Evolutionary conservation across 768 basidiomycete species (phyloP).

Genomic region (Kwoniella botswanensis): DNA sequence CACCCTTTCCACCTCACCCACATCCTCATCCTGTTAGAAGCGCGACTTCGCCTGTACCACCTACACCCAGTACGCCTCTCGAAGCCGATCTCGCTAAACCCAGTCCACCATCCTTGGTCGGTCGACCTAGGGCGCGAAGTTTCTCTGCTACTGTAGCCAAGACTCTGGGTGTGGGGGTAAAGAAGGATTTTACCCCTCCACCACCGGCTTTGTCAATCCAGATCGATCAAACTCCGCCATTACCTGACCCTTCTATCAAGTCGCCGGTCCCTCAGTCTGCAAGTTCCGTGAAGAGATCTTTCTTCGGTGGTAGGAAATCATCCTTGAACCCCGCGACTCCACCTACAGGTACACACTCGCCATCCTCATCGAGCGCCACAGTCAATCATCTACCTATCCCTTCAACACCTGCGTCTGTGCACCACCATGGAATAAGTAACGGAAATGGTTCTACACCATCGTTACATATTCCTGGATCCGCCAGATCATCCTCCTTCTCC

Average conservation of each 20-base stretch:
- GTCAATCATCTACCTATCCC: conserved; percentile 2
- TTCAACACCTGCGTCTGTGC: conserved; percentile 9
- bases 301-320: conserved; percentile 25
- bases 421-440: conserved; percentile 1
- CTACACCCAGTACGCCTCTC: conserved; percentile 1
- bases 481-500: conserved; percentile 43
- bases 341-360: conserved; percentile 5
- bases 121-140: conserved; percentile 39
- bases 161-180: conserved; percentile 24
- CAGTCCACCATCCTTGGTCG: conserved; percentile 27
- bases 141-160: conserved; percentile 45
- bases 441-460: conserved; percentile 24
- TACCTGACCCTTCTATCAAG: conserved; percentile 10
- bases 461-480: conserved; percentile 31
- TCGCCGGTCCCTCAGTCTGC: conserved; percentile 10
- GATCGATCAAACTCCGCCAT: conserved; percentile 17
- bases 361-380: background rate
- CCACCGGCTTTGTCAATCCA: conserved; percentile 34
- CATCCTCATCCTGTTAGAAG: conserved; percentile 32
- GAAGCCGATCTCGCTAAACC: conserved; percentile 11
- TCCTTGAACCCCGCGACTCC: conserved; percentile 16
- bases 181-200: conserved; percentile 17
- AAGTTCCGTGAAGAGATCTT: conserved; percentile 15
- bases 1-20: conserved; percentile 46
- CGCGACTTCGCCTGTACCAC: conserved; percentile 32